phyloP scores from a whole-genome alignment of 2,329 filamentous ascomycete genomes.

The Ceratocystis diversiconidia region DNA sequence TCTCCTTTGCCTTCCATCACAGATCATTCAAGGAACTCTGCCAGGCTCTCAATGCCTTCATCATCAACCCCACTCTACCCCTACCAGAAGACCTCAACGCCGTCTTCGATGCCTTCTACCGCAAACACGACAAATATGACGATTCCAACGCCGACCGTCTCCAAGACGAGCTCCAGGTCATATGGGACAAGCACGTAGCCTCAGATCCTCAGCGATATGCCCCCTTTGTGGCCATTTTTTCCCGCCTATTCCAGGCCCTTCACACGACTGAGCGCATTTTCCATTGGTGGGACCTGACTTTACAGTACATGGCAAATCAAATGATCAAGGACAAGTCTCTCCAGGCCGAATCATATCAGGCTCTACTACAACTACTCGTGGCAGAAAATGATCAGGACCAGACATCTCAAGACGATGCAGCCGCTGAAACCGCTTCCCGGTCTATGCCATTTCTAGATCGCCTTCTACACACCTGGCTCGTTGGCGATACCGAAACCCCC shows the following conservation, averaged over 20 bases:
- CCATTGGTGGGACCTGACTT: slow-evolving; percentile 56
- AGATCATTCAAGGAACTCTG: slow-evolving; percentile 48
- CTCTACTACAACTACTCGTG: slow-evolving; percentile 48
- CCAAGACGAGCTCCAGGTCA: slow-evolving; percentile 54
- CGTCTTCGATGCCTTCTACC: slow-evolving; percentile 52
- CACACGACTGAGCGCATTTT: slow-evolving; percentile 47
- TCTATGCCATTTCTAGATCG: slow-evolving; percentile 40
- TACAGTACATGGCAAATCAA: slow-evolving; percentile 26
- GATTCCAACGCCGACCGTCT: slow-evolving; percentile 55
- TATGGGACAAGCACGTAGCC: slow-evolving; percentile 52
- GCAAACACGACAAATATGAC: slow-evolving; percentile 52
- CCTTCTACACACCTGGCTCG: slow-evolving; percentile 43
- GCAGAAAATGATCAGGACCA: slow-evolving; percentile 45
- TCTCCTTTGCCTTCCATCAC: slow-evolving; percentile 17
- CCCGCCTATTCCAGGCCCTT: slow-evolving; percentile 49
- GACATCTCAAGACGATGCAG: slow-evolving; percentile 29
- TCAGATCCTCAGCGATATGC: slow-evolving; percentile 42
- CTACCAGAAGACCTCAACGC: slow-evolving; percentile 51
- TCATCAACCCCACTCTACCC: slow-evolving; percentile 39
- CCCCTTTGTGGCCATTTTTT: slow-evolving; percentile 55
- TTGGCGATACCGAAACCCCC: slow-evolving; percentile 26
- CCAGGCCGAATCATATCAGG: slow-evolving; percentile 49
- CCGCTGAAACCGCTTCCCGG: slow-evolving; percentile 23
- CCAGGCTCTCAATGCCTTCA: slow-evolving; percentile 40
- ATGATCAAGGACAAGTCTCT: slow-evolving; percentile 48